Base-by-base conservation (phyloP, 1,139 yeast species). In the Zygosaccharomyces sapae region DNA sequence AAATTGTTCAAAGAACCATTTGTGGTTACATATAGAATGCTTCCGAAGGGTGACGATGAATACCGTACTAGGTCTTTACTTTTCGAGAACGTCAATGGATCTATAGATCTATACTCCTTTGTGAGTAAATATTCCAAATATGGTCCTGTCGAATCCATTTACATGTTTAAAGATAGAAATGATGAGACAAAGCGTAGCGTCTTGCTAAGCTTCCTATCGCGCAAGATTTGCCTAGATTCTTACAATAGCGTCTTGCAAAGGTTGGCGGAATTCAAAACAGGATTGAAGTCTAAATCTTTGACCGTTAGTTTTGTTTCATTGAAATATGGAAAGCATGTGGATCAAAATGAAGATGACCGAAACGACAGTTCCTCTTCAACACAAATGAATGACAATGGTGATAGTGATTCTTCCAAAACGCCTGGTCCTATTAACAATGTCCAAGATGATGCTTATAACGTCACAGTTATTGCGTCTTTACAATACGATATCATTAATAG, bases 371-470 rank as follows among this genome's bases (percentile, higher is more conserved):
- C 25, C 19, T 22, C 8, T 1, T 22, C 25, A 5, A 22, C 25
- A 6, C 10, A 12, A 5, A 13, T 13, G 9, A 31, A 22, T 4
- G 25, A 22, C 5, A 22, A 5, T 22, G 19, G 8, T 13, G 19
- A 12, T 13, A 31, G 8, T 12, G 34, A 12, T 31, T 5, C 5
- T 31, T 13, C 34, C 19, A 31, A 78, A 51, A 86, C 90, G 7
- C 34, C 34, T 3, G 82, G 22, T 24, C 86, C 42, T 83, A 80
- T 56, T 31, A 8, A 18, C 6, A 31, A 12, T 12, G 77, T 84
- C 53, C 86, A 85, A 56, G 88, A 89, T 20, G 95, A 95, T 6
- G 82, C 95, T 7, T 74, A 95, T 59, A 81, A 83, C 57, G 88
- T 86, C 8, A 83, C 46, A 18, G 44, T 45, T 1, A 45, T 54